These are phyloP conservation scores for Boletus vinaceobasis DNA, from an alignment of 768 basidiomycete species.

Conservation along the genomic window DNA sequence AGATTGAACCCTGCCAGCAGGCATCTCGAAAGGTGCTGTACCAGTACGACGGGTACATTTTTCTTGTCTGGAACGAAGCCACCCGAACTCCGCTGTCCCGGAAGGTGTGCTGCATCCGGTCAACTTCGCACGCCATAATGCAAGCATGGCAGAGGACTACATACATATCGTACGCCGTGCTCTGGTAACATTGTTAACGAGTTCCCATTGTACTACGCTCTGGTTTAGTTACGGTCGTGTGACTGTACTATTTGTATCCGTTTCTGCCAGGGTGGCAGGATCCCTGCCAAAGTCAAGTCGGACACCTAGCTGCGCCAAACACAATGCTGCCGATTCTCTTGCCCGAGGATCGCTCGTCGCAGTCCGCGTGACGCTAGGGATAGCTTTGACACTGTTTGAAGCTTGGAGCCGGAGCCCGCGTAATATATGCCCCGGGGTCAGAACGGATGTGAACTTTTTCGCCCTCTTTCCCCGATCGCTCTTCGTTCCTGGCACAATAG, in stretches of 20 bases:
- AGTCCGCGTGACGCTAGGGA: neutral
- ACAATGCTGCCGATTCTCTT: slow-evolving; percentile 24
- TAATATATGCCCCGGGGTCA: slow-evolving; percentile 40
- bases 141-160: no score
- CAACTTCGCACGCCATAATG: no score
- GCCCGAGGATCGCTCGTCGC: slow-evolving; percentile 2
- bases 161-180: neutral
- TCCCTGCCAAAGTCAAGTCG: slow-evolving; percentile 21
- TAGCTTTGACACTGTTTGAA: neutral
- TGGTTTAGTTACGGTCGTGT: slow-evolving; percentile 7
- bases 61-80: no score
- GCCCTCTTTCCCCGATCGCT: slow-evolving; percentile 19
- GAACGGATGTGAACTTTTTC: slow-evolving; percentile 25
- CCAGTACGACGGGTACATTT: no score
- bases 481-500: slow-evolving; percentile 17
- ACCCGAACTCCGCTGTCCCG: no score
- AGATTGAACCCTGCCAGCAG: no score
- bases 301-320: slow-evolving; percentile 32
- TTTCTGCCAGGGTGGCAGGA: neutral
- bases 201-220: neutral
- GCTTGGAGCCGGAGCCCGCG: slow-evolving; percentile 31
- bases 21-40: no score
- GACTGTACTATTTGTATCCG: neutral
- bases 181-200: neutral
- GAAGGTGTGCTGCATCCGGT: no score